Evolutionary conservation across 2,329 filamentous ascomycete genomes (phyloP).

Genomic region (Bipolaris gigantea): DNA sequence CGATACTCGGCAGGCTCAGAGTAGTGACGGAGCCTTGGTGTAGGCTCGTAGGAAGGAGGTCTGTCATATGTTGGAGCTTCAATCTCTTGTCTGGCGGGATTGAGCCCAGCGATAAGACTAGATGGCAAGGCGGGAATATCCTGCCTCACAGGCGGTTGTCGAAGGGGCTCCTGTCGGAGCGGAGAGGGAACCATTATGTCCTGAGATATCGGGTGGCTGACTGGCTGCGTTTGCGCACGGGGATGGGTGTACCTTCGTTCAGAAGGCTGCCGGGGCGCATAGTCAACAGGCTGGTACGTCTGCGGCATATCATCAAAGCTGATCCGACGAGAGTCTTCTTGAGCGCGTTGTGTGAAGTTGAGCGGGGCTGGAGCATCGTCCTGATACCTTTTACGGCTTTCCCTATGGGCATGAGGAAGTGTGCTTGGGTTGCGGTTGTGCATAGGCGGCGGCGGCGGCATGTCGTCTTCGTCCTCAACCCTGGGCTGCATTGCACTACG

Average conservation of each 20-base stretch:
- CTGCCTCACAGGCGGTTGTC: conserved; percentile 38
- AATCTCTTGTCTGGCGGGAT: conserved; percentile 29
- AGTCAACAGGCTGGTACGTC: conserved; percentile 28
- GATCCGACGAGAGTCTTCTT: conserved; percentile 28
- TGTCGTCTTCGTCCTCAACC: conserved; percentile 64
- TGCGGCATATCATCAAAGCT: conserved; percentile 33
- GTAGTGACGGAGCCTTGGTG: conserved; percentile 35
- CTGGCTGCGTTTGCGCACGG: conserved; percentile 21
- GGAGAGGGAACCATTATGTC: conserved; percentile 38
- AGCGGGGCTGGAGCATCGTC: conserved; percentile 40
- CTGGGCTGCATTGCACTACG: conserved; percentile 60
- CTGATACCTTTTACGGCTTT: conserved; percentile 25
- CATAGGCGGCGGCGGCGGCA: conserved; percentile 45
- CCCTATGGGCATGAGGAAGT: conserved; percentile 30
- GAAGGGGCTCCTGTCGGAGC: conserved; percentile 14
- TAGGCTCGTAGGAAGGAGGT: conserved; percentile 25
- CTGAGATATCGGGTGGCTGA: conserved; percentile 39
- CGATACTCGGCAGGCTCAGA: conserved; percentile 42
- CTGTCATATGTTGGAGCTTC: conserved; percentile 27
- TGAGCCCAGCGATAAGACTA: conserved; percentile 39
- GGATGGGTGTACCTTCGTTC: conserved; percentile 42
- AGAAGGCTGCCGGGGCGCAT: conserved; percentile 24
- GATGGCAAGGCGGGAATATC: conserved; percentile 31
- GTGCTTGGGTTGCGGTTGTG: conserved; percentile 43
- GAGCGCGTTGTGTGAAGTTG: conserved; percentile 31